Conservation (phyloP, 768 basidiomycete genomes). For the Rossbeevera mucosa region DNA sequence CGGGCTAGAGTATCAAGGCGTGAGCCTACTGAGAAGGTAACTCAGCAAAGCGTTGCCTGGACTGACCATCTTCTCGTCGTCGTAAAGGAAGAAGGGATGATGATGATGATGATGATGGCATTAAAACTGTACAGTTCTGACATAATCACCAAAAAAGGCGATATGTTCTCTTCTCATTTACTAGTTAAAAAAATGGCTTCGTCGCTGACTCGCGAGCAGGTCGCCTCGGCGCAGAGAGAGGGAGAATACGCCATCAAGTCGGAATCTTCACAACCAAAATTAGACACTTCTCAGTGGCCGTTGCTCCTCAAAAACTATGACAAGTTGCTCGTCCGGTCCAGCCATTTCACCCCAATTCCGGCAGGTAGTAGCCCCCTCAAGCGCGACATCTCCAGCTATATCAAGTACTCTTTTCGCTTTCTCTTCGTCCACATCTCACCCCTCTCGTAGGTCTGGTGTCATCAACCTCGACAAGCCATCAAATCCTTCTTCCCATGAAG, state of each 20-base stretch:
- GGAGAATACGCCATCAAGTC: conserved; percentile 83
- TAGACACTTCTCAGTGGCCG: conserved; percentile 98
- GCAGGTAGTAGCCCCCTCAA: conserved; percentile 91
- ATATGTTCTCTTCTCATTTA: too few relatives aligned
- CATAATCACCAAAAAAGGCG: conserved; percentile 12
- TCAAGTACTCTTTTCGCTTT: conserved; percentile 55
- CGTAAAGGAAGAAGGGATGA: background rate
- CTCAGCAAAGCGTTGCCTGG: conserved; percentile 81
- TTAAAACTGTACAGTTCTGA: conserved; percentile 51
- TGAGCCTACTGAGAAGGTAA: conserved; percentile 89
- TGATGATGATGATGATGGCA: conserved; percentile 13
- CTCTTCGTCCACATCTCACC: background rate
- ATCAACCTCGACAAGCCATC: conserved; percentile 99
- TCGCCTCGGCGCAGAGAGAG: conserved; percentile 67
- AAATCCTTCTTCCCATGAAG: conserved; percentile 98
- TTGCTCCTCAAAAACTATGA: conserved; percentile 98
- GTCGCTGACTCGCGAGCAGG: conserved; percentile 56
- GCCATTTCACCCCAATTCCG: conserved; percentile 98
- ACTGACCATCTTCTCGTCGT: conserved; percentile 61
- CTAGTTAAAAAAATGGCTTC: too few relatives aligned
- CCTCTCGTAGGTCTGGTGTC: conserved; percentile 76
- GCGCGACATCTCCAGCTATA: conserved; percentile 85
- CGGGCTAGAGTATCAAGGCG: conserved; percentile 48
- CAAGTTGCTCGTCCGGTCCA: conserved; percentile 88
- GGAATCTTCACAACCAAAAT: conserved; percentile 62